Evolutionary conservation across 2,329 filamentous ascomycete genomes (phyloP), one percentile per base, ranked within the genome.

Genomic region (Sarocladiaceae sp.): DNA sequence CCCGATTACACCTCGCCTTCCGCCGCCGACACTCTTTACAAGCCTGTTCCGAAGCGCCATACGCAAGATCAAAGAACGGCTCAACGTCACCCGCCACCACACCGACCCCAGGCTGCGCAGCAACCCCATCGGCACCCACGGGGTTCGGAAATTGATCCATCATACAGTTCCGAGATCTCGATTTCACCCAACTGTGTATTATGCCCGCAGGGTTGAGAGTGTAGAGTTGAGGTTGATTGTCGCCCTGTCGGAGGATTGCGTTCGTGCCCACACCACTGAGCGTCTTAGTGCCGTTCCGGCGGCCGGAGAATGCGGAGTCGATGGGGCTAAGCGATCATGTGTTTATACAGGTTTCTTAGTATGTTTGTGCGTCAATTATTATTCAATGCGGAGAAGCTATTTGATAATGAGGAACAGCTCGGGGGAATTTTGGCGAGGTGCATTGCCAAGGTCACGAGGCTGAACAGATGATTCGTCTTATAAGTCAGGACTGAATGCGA

Each of bases 21-120:
- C 70, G 57, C 25, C 70, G 60, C 17, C 68, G 63, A 52, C 71
- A 73, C 56, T 73, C 71, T 54, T 69, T 70, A 60, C 68, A 70
- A 7, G 67, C 65, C 57, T 70, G 67, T 33, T 70, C 67, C 17
- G 63, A 65, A 23, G 53, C 57, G 20, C 59, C 61, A 29, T 57
- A 56, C 18, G 53, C 18, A 37, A 54, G 54, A 35, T 57, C 55
- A 22, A 54, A 44, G 18, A 52, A 40, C 17, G 37, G 15, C 37
- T 40, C 37, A 22, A 22, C 20, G 23, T 40, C 10, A 5, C 37
- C 37, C 6, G 20, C n/a, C n/a, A n/a, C n/a, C n/a, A n/a, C 20
- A 40, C 37, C 37, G 20, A 40, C n/a, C n/a, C 37, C 37, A 8
- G 17, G 7, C 7, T 23, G 37, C 4, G 37, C n/a, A n/a, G n/a